Percentiles rank a stretch among this genome's conserved stretches.
phyloP scores from a whole-genome alignment of 1,284 basidiomycete species.

The Neonothopanus nambi region DNA sequence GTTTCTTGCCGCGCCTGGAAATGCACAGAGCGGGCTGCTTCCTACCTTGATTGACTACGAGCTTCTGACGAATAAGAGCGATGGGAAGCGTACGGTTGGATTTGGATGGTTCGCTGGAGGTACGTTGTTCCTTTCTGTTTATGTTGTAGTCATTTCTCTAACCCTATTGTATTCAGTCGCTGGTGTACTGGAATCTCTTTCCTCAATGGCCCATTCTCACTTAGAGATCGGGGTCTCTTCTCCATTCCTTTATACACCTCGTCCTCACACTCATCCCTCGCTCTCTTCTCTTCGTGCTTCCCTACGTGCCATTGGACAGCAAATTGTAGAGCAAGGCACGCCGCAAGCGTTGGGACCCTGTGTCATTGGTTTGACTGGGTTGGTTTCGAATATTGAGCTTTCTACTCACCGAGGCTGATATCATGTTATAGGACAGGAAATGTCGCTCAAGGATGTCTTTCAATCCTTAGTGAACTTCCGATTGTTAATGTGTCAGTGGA shows the following conservation, averaged over 20 bases:
- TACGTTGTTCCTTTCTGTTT: conserved; percentile 35
- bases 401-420: not conserved
- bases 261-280: conserved; percentile 73
- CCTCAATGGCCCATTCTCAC: conserved; percentile 75
- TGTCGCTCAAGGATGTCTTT: conserved; percentile 74
- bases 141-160: not conserved
- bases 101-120: conserved; percentile 91
- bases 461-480: conserved; percentile 72
- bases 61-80: conserved; percentile 57
- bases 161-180: conserved; percentile 57
- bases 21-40: conserved; percentile 17
- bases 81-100: conserved; percentile 78
- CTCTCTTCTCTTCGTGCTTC: conserved; percentile 59
- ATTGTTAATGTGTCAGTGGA: conserved; percentile 57
- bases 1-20: conserved; percentile 45
- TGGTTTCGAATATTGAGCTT: conserved; percentile 17
- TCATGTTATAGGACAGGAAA: conserved; percentile 62
- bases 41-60: conserved; percentile 83
- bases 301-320: conserved; percentile 59
- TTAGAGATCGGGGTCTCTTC: conserved; percentile 78
- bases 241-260: conserved; percentile 80
- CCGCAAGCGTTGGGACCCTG: conserved; percentile 71
- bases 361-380: conserved; percentile 85
- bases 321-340: conserved; percentile 59
- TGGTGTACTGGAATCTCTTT: conserved; percentile 81